A percentile compares a stretch with the other conserved stretches of the same genome.
phyloP scores from a whole-genome alignment of 805 yeast species.

The Cyberlindnera petersonii region DNA sequence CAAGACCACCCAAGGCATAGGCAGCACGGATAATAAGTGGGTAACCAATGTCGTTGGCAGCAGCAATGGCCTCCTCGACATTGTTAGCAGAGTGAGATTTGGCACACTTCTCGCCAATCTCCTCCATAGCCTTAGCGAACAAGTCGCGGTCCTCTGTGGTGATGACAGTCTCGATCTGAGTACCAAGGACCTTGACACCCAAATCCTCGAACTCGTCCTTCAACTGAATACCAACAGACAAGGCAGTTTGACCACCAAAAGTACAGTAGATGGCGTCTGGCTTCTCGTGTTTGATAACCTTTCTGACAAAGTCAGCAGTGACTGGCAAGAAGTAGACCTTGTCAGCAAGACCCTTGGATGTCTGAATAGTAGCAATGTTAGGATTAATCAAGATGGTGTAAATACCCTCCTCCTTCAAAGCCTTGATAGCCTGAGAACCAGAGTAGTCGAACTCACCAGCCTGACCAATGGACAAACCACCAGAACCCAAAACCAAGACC shows the following conservation, averaged over 20 bases:
- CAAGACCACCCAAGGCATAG: conserved; percentile 94
- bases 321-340: conserved; percentile 98
- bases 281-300: conserved; percentile 89
- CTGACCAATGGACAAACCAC: conserved; percentile 97
- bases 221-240: conserved; percentile 90
- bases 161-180: conserved; percentile 91
- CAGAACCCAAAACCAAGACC: conserved; percentile 92
- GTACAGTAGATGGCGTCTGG: conserved; percentile 97
- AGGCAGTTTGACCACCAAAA: conserved; percentile 98
- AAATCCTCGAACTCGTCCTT: conserved; percentile 91
- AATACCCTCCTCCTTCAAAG: conserved; percentile 95
- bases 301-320: conserved; percentile 91
- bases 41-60: conserved; percentile 73
- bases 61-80: conserved; percentile 87
- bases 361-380: conserved; percentile 97
- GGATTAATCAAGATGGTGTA: conserved; percentile 95
- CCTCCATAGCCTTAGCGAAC: conserved; percentile 91
- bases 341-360: conserved; percentile 96
- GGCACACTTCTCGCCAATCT: conserved; percentile 94
- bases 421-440: conserved; percentile 98
- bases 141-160: conserved; percentile 98
- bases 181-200: conserved; percentile 95
- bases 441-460: conserved; percentile 99
- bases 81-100: conserved; percentile 80
- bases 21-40: conserved; percentile 98